Base-by-base conservation (phyloP, 139 green algal genomes). In the Tetradesmus lagerheimii region DNA sequence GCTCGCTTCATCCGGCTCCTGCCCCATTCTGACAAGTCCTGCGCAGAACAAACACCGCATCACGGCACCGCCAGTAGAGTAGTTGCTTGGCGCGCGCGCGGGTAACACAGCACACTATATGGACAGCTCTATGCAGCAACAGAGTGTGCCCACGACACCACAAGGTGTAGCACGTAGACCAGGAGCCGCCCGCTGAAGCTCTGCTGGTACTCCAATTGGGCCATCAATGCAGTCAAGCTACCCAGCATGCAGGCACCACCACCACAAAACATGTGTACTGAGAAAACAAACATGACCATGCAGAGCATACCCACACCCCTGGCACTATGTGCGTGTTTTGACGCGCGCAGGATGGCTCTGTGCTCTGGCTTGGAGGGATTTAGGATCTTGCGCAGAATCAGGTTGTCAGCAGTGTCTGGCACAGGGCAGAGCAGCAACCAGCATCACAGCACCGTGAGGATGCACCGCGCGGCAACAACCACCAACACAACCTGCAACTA, bases 301-400 rank as follows among this genome's bases (percentile, higher is more conserved):
- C 57, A 71, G 11, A 29, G 20, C 5, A 16, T 71, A 71, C 57
- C 18, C 5, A 16, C 57, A 71, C 20, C 57, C 20, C 6, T 31
- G 5, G 11, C 6, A 71, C n/a, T 29, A 27, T 71, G 57, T 31
- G 57, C 35, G 25, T 80, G 14, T 43, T 39, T 80, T 25, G 66
- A 79, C 0, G 29, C 50, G 14, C 67, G 84, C 84, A 89, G 66
- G n/a, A 89, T 81, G n/a, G 64, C 84, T 23, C n/a, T 82, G 66
- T 89, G 84, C 47, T 38, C 27, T 81, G 84, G 38, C 12, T 71
- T 67, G 38, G 29, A 35, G 66, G 67, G 41, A 31, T 89, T 43
- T 5, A 89, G 64, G 15, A 82, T 31, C 84, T 89, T 89, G 14
- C 84, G 74, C 16, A 89, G 84, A 25, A 74, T 1, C 64, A 89